Conservation (phyloP, 805 yeast species). For the Kazachstania martiniae region DNA sequence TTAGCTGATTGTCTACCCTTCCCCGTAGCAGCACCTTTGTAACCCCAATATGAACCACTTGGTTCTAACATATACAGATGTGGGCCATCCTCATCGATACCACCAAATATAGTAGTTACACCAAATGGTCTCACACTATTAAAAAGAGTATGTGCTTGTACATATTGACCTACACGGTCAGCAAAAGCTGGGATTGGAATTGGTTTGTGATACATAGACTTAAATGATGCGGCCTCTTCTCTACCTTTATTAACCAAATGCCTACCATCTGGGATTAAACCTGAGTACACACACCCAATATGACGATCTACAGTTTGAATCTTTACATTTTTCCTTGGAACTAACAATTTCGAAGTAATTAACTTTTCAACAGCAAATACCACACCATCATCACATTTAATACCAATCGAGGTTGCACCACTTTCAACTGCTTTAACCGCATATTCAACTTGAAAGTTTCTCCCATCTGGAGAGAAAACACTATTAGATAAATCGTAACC, state of each 20-base stretch:
- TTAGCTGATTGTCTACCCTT: constrained; percentile 98
- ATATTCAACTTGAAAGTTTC: constrained; percentile 95
- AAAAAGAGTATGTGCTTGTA: constrained; percentile 91
- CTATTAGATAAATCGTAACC: constrained; percentile 97
- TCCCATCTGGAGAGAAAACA: constrained; percentile 80
- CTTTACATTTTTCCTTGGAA: constrained; percentile 79
- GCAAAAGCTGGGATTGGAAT: constrained; percentile 74
- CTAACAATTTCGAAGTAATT: constrained; percentile 74
- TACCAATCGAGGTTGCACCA: constrained; percentile 91
- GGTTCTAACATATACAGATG: constrained; percentile 97
- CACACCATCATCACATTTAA: constrained; percentile 84
- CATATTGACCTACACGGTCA: constrained; percentile 81
- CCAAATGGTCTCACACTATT: constrained; percentile 98
- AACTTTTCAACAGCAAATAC: constrained; percentile 97
- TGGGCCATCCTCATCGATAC: constrained; percentile 81
- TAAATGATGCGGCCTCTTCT: constrained; percentile 77
- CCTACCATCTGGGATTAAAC: constrained; percentile 93
- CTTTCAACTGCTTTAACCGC: constrained; percentile 97
- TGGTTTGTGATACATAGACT: constrained; percentile 62
- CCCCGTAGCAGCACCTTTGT: constrained; percentile 94
- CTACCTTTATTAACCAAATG: constrained; percentile 86
- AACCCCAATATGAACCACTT: constrained; percentile 96
- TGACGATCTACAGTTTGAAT: constrained; percentile 91
- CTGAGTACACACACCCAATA: constrained; percentile 90
- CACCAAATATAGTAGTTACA: constrained; percentile 84